These are phyloP conservation scores for Hymenochaete sp. DNA, from an alignment of 1,284 basidiomycete species.

Conservation along the genomic window DNA sequence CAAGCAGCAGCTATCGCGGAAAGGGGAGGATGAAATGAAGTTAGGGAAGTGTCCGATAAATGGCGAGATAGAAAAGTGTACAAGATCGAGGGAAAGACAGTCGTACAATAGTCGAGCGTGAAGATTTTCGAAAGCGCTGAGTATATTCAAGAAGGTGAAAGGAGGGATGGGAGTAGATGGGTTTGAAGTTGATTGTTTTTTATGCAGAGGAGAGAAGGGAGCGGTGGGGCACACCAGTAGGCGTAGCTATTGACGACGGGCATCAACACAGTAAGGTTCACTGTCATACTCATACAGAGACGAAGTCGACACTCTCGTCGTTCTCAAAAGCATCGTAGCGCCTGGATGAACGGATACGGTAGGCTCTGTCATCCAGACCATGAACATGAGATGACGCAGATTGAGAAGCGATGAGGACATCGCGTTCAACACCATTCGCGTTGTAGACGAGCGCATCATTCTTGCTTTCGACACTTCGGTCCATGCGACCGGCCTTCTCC, in stretches of 20 bases:
- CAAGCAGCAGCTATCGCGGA: no score
- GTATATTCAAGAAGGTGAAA: background rate
- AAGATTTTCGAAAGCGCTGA: no score
- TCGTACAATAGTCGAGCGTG: background rate
- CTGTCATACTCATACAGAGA: conserved; percentile 5
- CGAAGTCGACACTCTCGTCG: conserved; percentile 5
- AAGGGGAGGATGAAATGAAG: no score
- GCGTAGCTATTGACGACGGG: background rate
- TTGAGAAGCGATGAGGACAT: conserved; percentile 10
- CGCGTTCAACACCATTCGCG: background rate
- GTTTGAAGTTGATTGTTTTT: background rate
- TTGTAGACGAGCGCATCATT: conserved; percentile 4
- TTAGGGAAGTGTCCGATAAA: background rate
- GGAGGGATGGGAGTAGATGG: background rate
- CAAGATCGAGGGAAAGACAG: background rate
- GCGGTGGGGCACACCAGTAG: conserved; percentile 7
- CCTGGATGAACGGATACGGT: conserved; percentile 9
- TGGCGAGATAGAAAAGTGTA: background rate
- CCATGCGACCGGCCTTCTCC: conserved; percentile 27
- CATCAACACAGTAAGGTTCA: no score
- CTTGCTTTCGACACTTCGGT: conserved; percentile 10
- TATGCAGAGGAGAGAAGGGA: conserved; percentile 1
- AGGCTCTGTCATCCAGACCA: background rate
- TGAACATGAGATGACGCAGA: conserved; percentile 5
- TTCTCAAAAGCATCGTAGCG: conserved; percentile 10